A percentile compares a stretch with the other conserved stretches of the same genome.
These are phyloP conservation scores for Neopestalotiopsis clavispora DNA, from an alignment of 2,329 filamentous ascomycete genomes.

Conservation along the genomic window DNA sequence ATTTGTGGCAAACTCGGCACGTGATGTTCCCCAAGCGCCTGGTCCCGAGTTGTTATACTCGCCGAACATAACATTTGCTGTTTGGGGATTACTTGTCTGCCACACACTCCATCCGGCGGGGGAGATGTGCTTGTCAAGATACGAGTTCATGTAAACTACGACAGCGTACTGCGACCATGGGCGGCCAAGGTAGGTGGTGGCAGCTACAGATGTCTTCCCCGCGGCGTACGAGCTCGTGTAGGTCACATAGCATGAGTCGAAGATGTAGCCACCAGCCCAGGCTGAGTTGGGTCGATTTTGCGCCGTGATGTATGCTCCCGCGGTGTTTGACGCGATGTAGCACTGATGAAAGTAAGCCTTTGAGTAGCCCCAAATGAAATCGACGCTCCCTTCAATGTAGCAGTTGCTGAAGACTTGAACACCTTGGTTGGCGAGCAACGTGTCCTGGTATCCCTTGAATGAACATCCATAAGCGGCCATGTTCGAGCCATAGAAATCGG, in stretches of 20 bases:
- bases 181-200: slow-evolving; percentile 28
- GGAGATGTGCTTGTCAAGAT: slow-evolving; percentile 39
- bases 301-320: slow-evolving; percentile 37
- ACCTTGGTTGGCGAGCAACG: slow-evolving; percentile 32
- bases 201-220: slow-evolving; percentile 23
- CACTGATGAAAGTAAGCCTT: slow-evolving; percentile 43
- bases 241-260: slow-evolving; percentile 34
- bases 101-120: slow-evolving; percentile 37
- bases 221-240: slow-evolving; percentile 25
- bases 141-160: slow-evolving; percentile 41
- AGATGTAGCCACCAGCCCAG: slow-evolving; percentile 38
- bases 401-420: slow-evolving; percentile 40
- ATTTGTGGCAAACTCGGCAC: slow-evolving; percentile 50
- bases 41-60: slow-evolving; percentile 65
- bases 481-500: slow-evolving; percentile 39
- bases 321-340: slow-evolving; percentile 42
- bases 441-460: slow-evolving; percentile 37
- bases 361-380: slow-evolving; percentile 37
- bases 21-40: slow-evolving; percentile 53
- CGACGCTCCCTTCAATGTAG: slow-evolving; percentile 38
- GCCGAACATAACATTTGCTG: slow-evolving; percentile 52
- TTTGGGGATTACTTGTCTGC: slow-evolving; percentile 38
- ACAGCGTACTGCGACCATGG: slow-evolving; percentile 33
- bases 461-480: slow-evolving; percentile 37
- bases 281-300: slow-evolving; percentile 34